Evolutionary conservation across 176 grass and related monocot species (phyloP).

Genomic region (Musa itinerans): DNA sequence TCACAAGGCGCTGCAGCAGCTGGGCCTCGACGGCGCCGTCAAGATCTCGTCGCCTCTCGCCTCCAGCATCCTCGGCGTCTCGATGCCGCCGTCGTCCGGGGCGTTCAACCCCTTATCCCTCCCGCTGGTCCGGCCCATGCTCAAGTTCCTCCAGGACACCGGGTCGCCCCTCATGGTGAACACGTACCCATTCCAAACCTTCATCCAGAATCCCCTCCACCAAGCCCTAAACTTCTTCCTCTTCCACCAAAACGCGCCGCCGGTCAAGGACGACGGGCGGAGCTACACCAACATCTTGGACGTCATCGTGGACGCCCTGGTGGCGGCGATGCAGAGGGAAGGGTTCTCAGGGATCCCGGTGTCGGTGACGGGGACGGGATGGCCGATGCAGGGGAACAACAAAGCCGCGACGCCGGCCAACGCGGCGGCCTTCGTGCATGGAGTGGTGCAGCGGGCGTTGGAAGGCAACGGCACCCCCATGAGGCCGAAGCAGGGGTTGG

Average conservation of each 20-base stretch:
- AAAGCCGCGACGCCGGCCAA: constrained; percentile 41
- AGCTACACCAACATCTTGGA: constrained; percentile 55
- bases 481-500: constrained; percentile 34
- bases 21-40: constrained; percentile 35
- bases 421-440: constrained; percentile 43
- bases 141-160: constrained; percentile 47
- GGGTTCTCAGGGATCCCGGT: constrained; percentile 37
- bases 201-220: constrained; percentile 50
- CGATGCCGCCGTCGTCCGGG: constrained; percentile 50
- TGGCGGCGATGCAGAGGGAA: constrained; percentile 55
- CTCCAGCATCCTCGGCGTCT: constrained; percentile 46
- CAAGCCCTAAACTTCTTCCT: constrained; percentile 46
- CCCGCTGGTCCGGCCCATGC: constrained; percentile 51
- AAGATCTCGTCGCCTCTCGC: constrained; percentile 65
- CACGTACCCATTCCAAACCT: constrained; percentile 71
- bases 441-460: constrained; percentile 32
- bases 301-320: constrained; percentile 49
- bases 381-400: constrained; percentile 51
- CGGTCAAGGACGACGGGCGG: constrained; percentile 36
- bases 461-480: constrained; percentile 37
- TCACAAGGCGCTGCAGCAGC: constrained; percentile 34
- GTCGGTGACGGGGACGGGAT: constrained; percentile 61
- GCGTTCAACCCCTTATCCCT: constrained; percentile 38
- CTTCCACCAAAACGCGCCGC: constrained; percentile 15
- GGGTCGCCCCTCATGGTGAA: constrained; percentile 65